These are phyloP conservation scores for Eremothecium gossypii DNA, from an alignment of 1,139 yeast genomes.

Conservation along the genomic window DNA sequence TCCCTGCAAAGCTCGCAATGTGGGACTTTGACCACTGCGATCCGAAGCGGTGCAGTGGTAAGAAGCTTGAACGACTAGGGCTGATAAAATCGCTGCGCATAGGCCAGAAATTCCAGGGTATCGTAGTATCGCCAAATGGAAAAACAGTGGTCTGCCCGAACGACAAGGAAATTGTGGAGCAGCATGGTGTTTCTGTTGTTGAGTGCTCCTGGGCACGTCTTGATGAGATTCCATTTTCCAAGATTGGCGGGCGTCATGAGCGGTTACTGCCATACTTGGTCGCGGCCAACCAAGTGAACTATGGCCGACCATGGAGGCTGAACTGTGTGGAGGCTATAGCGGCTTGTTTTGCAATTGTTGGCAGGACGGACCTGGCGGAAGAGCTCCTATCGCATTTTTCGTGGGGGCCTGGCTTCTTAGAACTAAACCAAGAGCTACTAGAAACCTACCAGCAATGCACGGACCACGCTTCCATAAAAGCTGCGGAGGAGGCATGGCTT, in stretches of 20 bases:
- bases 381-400: slow-evolving; percentile 68
- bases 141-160: slow-evolving; percentile 84
- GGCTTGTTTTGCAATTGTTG: slow-evolving; percentile 93
- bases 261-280: slow-evolving; percentile 82
- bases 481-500: slow-evolving; percentile 73
- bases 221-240: slow-evolving; percentile 87
- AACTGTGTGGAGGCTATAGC: slow-evolving; percentile 98
- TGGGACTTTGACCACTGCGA: slow-evolving; percentile 99
- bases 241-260: slow-evolving; percentile 87
- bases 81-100: slow-evolving; percentile 66
- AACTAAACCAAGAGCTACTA: slow-evolving; percentile 70
- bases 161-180: slow-evolving; percentile 69
- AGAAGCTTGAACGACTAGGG: slow-evolving; percentile 83
- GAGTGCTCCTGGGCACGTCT: slow-evolving; percentile 98
- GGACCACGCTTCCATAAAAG: slow-evolving; percentile 63
- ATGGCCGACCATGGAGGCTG: slow-evolving; percentile 92
- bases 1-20: slow-evolving; percentile 73
- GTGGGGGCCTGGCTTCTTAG: slow-evolving; percentile 85
- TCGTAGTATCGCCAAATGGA: slow-evolving; percentile 92
- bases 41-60: slow-evolving; percentile 95
- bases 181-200: slow-evolving; percentile 86
- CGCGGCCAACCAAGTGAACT: slow-evolving; percentile 95
- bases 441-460: slow-evolving; percentile 70
- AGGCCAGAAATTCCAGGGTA: slow-evolving; percentile 87
- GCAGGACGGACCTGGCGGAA: slow-evolving; percentile 83